phyloP scores from a whole-genome alignment of 176 grass and related monocot species.

The Canna indica region DNA sequence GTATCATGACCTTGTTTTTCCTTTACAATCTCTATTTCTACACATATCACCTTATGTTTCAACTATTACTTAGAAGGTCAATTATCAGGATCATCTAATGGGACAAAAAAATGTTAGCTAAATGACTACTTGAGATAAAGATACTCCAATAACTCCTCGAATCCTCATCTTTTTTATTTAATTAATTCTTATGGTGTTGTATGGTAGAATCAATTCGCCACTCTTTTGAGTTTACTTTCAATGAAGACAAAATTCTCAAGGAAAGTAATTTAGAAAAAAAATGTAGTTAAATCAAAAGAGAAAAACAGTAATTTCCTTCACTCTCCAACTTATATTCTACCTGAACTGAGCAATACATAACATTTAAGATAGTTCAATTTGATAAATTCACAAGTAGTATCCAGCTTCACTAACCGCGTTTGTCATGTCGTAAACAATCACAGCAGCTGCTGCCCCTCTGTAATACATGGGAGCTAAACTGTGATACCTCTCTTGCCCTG shows the following conservation, averaged over 20 bases:
- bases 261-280: background rate
- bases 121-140: too few relatives aligned
- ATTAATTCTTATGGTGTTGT: too few relatives aligned
- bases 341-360: background rate
- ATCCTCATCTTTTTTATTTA: too few relatives aligned
- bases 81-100: too few relatives aligned
- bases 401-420: constrained; percentile 50
- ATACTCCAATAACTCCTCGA: too few relatives aligned
- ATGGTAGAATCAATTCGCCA: background rate
- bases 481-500: constrained; percentile 96
- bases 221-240: background rate
- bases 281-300: background rate
- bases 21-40: too few relatives aligned
- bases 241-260: background rate
- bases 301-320: background rate
- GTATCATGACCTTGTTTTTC: too few relatives aligned
- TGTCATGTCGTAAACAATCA: constrained; percentile 95
- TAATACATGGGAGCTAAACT: constrained; percentile 98
- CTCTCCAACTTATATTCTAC: background rate
- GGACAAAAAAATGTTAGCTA: too few relatives aligned
- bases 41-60: too few relatives aligned
- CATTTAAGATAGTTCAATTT: background rate
- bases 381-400: background rate
- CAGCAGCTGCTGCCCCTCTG: constrained; percentile 69
- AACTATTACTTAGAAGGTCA: too few relatives aligned